Evolutionary conservation across 2,329 filamentous ascomycete species (phyloP), one percentile per base, ranked within the genome.

Genomic region (Cytospora leucostoma): DNA sequence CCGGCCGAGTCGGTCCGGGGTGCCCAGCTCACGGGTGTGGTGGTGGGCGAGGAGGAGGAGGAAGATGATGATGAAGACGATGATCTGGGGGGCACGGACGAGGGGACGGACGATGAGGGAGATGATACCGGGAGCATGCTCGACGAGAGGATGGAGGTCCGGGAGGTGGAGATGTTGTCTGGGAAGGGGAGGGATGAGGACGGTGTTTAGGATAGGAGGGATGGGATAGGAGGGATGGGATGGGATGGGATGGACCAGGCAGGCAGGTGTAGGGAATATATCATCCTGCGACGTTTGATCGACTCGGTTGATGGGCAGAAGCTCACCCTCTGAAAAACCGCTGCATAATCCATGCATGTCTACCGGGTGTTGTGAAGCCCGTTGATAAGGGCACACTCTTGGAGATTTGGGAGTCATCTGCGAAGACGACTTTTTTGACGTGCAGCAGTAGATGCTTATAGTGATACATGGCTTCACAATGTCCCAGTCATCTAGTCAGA

Each of bases 81-180:
- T 17, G 72, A 72, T n/a, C 54, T 61, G 12, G 61, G 59, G 33
- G 40, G 7, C 13, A 27, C 54, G 19, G 55, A 55, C n/a, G 71
- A 70, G 7, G 74, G 73, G 1, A 76, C 75, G 27, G 27, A 47
- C 21, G 76, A 75, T 17, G 73, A 78, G 19, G 75, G 77, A 1
- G 74, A 76, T 2, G 74, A 74, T 56, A 71, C 50, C 61, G 73
- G 59, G 19, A 68, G 64, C 54, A 61, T 56, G 67, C 65, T 68
- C 7, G 67, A 70, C 35, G 69, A 70, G 62, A 63, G 68, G 32
- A 69, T 74, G 63, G 71, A 74, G 44, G 67, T 72, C 19, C 67
- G 70, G 33, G 72, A 75, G 51, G 69, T 67, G 19, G 68, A 72
- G 35, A 63, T 69, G 5, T 63, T 69, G 54, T 65, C 69, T 50